Conservation (phyloP, 208 protist species). For the Leishmania mexicana region DNA sequence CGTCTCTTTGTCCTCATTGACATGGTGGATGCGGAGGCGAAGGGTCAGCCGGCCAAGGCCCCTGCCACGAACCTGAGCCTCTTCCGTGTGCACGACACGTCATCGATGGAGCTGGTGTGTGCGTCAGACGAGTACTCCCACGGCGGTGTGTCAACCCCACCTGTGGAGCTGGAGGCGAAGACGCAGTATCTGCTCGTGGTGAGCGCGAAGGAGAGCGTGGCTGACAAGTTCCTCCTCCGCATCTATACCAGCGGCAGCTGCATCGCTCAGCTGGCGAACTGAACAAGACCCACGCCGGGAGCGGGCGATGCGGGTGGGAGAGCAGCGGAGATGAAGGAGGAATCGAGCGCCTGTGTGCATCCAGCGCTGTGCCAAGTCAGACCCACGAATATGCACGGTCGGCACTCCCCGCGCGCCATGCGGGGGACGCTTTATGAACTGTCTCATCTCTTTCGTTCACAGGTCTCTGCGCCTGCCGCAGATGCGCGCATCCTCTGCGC, state of each 20-base stretch:
- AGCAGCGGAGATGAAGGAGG: background rate
- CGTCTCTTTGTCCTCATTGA: conserved; percentile 61
- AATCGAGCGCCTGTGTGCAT: no score
- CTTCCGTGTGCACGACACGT: conserved; percentile 47
- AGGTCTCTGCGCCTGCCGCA: background rate
- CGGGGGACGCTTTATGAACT: background rate
- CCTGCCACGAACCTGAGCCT: conserved; percentile 56
- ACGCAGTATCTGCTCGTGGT: conserved; percentile 67
- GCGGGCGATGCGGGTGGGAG: background rate
- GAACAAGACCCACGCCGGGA: background rate
- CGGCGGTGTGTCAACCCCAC: conserved; percentile 44
- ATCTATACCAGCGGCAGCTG: conserved; percentile 52
- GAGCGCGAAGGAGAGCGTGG: conserved; percentile 37
- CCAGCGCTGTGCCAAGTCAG: background rate
- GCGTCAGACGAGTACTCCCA: conserved; percentile 51
- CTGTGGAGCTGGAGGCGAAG: conserved; percentile 49
- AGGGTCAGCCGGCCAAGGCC: conserved; percentile 19
- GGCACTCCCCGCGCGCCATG: background rate
- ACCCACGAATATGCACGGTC: background rate
- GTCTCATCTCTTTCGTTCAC: background rate
- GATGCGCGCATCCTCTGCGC: background rate
- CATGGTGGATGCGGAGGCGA: conserved; percentile 39
- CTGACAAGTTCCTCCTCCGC: conserved; percentile 71
- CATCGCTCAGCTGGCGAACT: conserved; percentile 37
- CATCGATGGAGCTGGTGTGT: conserved; percentile 62